Evolutionary conservation across 306 rosid genomes (phyloP), one percentile per base, ranked within the genome.

Genomic region (Clitoria ternatea): DNA sequence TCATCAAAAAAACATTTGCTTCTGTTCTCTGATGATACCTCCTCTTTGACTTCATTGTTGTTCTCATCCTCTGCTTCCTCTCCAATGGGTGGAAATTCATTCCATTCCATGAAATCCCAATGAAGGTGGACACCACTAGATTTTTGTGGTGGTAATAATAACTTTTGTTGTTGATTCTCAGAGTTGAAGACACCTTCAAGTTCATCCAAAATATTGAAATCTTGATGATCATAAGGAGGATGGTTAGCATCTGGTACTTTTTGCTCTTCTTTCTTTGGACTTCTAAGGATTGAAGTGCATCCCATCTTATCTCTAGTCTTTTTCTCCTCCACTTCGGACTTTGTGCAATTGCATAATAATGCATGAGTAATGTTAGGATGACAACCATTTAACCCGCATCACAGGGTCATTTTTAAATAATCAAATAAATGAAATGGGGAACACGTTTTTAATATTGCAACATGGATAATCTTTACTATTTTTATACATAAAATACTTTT

Each of bases 51-150:
- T 36, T 35, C 63, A 39, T 40, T 52, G 2, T 29, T 5, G 4
- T 59, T 13, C 44, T 61, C 61, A 13, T 54, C 50, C n/a, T 14
- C 83, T 69, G 23, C 76, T 10, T 66, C 74, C 9, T 67, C 81
- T 20, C 49, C 79, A 14, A 3, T 8, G 22, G 71, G 14, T 0
- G 42, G 14, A 50, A 90, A 87, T 18, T 80, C 85, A 3, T 83
- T 81, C 92, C 85, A 72, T 62, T 86, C 85, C 90, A 77, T 84
- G 77, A 88, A 84, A 50, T 86, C 86, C 95, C 97, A 90, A 5
- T 61, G 80, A 26, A 85, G 77, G 13, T 78, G 77, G 13, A 76
- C 71, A 24, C 76, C 68, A 39, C 36, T 36, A 2, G 59, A 70
- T 14, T 35, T 19, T 23, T 26, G 35, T 18, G 60, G 64, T 22